Percentiles rank a stretch among this genome's conserved stretches.
phyloP scores from a whole-genome alignment of 2,329 filamentous ascomycete species.

The Trichoderma sp. region DNA sequence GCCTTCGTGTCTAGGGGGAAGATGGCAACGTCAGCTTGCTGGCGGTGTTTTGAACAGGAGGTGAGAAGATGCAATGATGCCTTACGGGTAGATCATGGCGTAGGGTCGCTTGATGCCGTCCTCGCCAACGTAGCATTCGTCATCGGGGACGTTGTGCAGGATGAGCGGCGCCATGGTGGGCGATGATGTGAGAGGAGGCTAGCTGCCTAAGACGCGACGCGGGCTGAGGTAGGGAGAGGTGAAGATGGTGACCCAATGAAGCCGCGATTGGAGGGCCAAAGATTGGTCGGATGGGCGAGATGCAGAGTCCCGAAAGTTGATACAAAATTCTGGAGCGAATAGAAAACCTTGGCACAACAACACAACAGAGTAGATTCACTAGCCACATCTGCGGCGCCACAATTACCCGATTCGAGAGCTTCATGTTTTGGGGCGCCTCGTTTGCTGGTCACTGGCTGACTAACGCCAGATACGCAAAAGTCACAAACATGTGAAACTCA shows the following conservation, averaged over 20 bases:
- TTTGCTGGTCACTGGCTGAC: neutral
- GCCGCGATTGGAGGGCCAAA: neutral
- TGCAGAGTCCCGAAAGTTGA: neutral
- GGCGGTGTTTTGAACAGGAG: neutral
- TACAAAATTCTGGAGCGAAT: conserved; percentile 7
- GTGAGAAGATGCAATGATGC: neutral
- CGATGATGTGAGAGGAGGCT: neutral
- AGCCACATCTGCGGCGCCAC: conserved; percentile 15
- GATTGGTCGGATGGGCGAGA: neutral
- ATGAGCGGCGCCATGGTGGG: conserved; percentile 59
- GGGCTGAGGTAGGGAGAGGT: neutral
- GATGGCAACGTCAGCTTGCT: neutral
- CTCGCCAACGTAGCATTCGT: conserved; percentile 63
- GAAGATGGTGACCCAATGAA: neutral
- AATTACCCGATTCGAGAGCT: neutral
- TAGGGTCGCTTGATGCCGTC: conserved; percentile 65
- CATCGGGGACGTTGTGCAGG: conserved; percentile 66
- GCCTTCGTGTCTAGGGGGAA: conserved; percentile 39
- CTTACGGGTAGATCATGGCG: conserved; percentile 64
- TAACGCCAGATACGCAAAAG: neutral
- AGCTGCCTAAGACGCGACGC: neutral
- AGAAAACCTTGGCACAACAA: conserved; percentile 10
- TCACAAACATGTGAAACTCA: neutral
- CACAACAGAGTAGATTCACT: neutral
- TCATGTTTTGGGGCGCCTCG: neutral